A percentile compares a stretch with the other conserved stretches of the same genome.
Evolutionary conservation across 108 stramenopile genomes (phyloP).

Genomic region (Cyclostephanos tholiformis): DNA sequence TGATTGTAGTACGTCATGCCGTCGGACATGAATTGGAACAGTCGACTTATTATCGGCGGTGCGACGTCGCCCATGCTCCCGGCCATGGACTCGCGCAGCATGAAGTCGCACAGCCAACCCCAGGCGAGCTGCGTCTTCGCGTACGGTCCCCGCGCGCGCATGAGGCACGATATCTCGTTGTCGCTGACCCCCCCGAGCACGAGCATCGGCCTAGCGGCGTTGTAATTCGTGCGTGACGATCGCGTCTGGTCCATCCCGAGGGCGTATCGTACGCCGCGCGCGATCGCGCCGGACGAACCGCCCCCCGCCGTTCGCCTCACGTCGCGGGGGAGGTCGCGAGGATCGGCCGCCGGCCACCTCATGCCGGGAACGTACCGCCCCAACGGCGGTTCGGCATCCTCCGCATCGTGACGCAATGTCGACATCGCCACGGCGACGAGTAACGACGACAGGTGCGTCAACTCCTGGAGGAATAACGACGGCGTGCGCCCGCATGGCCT

Average conservation of each 20-base stretch:
- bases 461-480: slow-evolving; percentile 72
- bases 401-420: slow-evolving; percentile 77
- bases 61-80: slow-evolving; percentile 69
- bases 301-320: slow-evolving; percentile 21
- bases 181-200: slow-evolving; percentile 81
- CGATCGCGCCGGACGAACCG: not conserved
- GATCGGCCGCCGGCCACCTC: slow-evolving; percentile 71
- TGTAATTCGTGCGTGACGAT: slow-evolving; percentile 56
- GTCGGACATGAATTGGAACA: slow-evolving; percentile 74
- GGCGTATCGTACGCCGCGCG: slow-evolving; percentile 32
- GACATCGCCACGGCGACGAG: slow-evolving; percentile 67
- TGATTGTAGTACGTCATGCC: slow-evolving; percentile 82
- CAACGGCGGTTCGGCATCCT: slow-evolving; percentile 65
- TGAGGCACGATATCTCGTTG: slow-evolving; percentile 67
- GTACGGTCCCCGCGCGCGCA: slow-evolving; percentile 67
- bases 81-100: slow-evolving; percentile 72
- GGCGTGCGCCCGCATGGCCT: slow-evolving; percentile 67
- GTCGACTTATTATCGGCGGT: slow-evolving; percentile 71
- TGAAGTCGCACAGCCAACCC: slow-evolving; percentile 74
- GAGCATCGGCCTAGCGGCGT: slow-evolving; percentile 64
- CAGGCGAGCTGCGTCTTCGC: slow-evolving; percentile 77
- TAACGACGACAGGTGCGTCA: slow-evolving; percentile 72
- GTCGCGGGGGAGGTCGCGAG: slow-evolving; percentile 55
- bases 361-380: slow-evolving; percentile 54
- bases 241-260: slow-evolving; percentile 61